A percentile compares a stretch with the other conserved stretches of the same genome.
These are phyloP conservation scores for Phytophthora europaea DNA, from an alignment of 352 stramenopile species.

Conservation along the genomic window DNA sequence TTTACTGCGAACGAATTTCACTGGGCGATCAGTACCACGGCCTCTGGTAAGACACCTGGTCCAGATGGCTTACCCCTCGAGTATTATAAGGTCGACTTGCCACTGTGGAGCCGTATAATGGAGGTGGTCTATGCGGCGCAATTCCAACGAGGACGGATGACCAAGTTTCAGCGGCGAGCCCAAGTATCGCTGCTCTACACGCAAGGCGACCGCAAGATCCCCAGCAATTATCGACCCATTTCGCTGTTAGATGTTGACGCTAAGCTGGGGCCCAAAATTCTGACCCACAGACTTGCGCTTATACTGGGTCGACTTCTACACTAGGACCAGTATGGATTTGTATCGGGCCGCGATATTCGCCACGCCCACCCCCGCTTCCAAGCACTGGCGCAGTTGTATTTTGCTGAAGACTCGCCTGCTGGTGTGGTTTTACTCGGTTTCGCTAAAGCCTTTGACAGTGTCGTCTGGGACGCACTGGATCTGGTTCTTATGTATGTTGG, in stretches of 20 bases:
- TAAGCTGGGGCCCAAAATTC: constrained; percentile 17
- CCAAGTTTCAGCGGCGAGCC: constrained; percentile 8
- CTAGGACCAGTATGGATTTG: constrained; percentile 20
- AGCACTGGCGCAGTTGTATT: constrained; percentile 7
- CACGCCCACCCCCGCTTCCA: constrained; percentile 12
- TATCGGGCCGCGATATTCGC: constrained; percentile 9
- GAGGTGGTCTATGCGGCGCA: background rate
- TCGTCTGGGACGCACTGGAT: constrained; percentile 10
- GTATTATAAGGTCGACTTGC: constrained; percentile 1
- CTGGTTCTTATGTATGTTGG: constrained; percentile 18
- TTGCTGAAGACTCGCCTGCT: background rate
- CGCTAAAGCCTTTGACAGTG: constrained; percentile 20
- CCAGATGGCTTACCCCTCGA: background rate
- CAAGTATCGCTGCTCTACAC: constrained; percentile 16
- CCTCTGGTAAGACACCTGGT: background rate
- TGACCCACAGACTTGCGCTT: background rate
- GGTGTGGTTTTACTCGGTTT: constrained; percentile 16
- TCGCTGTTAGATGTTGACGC: constrained; percentile 16
- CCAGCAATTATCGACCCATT: constrained; percentile 18
- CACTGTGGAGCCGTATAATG: background rate
- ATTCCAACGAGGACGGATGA: background rate
- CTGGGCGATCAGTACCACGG: constrained; percentile 5
- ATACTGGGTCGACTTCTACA: constrained; percentile 12
- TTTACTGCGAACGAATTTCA: constrained; percentile 9
- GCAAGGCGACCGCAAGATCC: background rate